phyloP scores from a whole-genome alignment of 306 rosid genomes.

The Quercus alba region DNA sequence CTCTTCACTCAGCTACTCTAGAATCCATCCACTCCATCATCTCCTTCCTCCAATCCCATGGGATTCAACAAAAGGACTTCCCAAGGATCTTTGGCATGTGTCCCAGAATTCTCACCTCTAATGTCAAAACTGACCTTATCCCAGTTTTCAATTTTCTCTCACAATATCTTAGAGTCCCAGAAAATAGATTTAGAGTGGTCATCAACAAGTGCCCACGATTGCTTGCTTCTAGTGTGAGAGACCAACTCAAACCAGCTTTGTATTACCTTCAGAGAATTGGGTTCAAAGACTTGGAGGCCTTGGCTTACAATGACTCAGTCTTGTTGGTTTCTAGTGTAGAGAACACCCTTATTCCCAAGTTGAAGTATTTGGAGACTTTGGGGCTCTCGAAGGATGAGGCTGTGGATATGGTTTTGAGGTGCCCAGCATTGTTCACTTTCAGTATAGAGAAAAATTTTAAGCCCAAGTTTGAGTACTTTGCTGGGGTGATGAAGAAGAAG shows the following conservation, averaged over 20 bases:
- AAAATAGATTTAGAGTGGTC: conserved; percentile 50
- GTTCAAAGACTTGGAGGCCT: conserved; percentile 49
- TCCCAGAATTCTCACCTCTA: conserved; percentile 72
- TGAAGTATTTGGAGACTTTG: conserved; percentile 50
- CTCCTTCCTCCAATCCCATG: conserved; percentile 74
- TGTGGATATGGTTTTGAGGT: conserved; percentile 62
- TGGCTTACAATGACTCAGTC: conserved; percentile 69
- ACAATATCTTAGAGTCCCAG: conserved; percentile 63
- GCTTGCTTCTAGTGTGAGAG: conserved; percentile 65
- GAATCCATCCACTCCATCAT: conserved; percentile 62
- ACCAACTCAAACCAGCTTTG: conserved; percentile 80
- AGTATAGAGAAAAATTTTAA: conserved; percentile 74
- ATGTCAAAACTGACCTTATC: conserved; percentile 56
- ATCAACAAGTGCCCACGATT: conserved; percentile 80
- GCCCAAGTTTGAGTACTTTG: conserved; percentile 73
- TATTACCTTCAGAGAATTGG: conserved; percentile 76
- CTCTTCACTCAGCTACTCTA: conserved; percentile 50
- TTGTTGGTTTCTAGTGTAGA: conserved; percentile 80
- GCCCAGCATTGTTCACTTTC: conserved; percentile 79
- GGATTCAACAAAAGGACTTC: conserved; percentile 60
- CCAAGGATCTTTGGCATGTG: conserved; percentile 88
- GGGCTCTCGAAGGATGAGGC: conserved; percentile 55
- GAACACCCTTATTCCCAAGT: conserved; percentile 68
- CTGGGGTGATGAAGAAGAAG: conserved; percentile 51
- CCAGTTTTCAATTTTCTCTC: conserved; percentile 73